Conservation (phyloP, 352 stramenopile genomes). For the Albugo candida region DNA sequence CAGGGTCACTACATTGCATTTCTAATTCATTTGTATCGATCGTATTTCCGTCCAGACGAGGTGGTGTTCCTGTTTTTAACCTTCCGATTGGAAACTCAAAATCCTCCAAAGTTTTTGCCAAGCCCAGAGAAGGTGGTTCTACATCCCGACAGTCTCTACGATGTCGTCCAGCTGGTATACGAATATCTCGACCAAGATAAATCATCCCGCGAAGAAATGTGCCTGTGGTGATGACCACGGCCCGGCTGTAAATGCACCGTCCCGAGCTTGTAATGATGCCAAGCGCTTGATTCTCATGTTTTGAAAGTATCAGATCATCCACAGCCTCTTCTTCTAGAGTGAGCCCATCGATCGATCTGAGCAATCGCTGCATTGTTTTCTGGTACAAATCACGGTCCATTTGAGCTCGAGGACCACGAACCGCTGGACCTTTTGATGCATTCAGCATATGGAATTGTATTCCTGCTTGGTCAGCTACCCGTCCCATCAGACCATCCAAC, state of each 20-base stretch:
- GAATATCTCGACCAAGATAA: slow-evolving; percentile 82
- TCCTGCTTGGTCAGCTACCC: slow-evolving; percentile 84
- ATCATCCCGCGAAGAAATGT: slow-evolving; percentile 95
- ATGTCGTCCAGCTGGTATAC: slow-evolving; percentile 87
- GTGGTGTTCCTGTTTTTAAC: slow-evolving; percentile 95
- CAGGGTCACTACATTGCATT: slow-evolving; percentile 85
- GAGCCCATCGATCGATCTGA: slow-evolving; percentile 72
- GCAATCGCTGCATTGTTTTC: slow-evolving; percentile 78
- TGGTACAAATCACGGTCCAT: slow-evolving; percentile 97
- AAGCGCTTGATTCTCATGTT: slow-evolving; percentile 33
- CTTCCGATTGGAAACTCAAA: slow-evolving; percentile 85
- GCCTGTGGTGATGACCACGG: slow-evolving; percentile 93
- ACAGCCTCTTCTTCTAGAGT: slow-evolving; percentile 86
- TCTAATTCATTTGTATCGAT: slow-evolving; percentile 89
- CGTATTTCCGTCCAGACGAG: slow-evolving; percentile 86
- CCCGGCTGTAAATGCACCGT: slow-evolving; percentile 21
- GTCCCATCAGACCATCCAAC: slow-evolving; percentile 93
- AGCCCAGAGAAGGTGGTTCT: slow-evolving; percentile 87
- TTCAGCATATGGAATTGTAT: slow-evolving; percentile 98
- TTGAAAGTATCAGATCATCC: slow-evolving; percentile 86
- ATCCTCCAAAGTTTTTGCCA: slow-evolving; percentile 87
- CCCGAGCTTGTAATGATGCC: slow-evolving; percentile 46
- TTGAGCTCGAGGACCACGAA: slow-evolving; percentile 83
- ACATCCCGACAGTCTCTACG: slow-evolving; percentile 65
- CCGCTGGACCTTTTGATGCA: slow-evolving; percentile 79